Evolutionary conservation across 2,329 filamentous ascomycete genomes (phyloP), one percentile per base, ranked within the genome.

Genomic region (Trichoderma semiorbis): DNA sequence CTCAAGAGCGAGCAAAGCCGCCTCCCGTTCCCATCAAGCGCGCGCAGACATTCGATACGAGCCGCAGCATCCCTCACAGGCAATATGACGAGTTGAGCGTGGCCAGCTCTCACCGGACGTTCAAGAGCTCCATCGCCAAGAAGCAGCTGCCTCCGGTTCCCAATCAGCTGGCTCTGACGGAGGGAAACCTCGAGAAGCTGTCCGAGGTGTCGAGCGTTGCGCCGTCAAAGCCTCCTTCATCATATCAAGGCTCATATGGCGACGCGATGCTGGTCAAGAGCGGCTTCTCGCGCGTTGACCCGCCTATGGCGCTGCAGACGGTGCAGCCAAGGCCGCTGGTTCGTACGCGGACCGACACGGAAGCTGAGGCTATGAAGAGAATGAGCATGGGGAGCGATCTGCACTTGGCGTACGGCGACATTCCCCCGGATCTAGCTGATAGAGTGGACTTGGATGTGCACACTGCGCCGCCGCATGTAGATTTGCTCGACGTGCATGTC

Each of bases 401-500:
- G 93, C 88, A 97, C 79, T 86, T 98, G 8, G 95, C 95, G 8
- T 98, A 98, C 77, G 95, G 95, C 72, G 91, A 93, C 67, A 85
- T 96, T 0, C 93, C 92, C 1, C 90, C 93, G 71, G 89, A 94
- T 76, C 81, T 93, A 82, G 79, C 83, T 78, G 69, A 81, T 80
- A 79, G 84, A 75, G 76, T 84, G 77, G 83, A 88, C 78, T 78
- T 86, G 60, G 85, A 86, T 72, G 36, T 21, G 57, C 53, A 69
- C 26, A 82, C 82, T 7, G 82, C 82, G 28, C 78, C 74, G 77
- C 83, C 74, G 77, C 83, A 88, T 53, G 85, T 92, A 47, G 82
- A 84, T 14, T 34, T 60, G 14, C 50, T 3, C n/a, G 24, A 57
- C 21, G 34, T 24, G 6, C 36, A 16, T 36, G 21, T 69, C 1